Evolutionary conservation across 2,329 filamentous ascomycete species (phyloP), one percentile per base, ranked within the genome.

Genomic region (Paraphaeosphaeria sporulosa): DNA sequence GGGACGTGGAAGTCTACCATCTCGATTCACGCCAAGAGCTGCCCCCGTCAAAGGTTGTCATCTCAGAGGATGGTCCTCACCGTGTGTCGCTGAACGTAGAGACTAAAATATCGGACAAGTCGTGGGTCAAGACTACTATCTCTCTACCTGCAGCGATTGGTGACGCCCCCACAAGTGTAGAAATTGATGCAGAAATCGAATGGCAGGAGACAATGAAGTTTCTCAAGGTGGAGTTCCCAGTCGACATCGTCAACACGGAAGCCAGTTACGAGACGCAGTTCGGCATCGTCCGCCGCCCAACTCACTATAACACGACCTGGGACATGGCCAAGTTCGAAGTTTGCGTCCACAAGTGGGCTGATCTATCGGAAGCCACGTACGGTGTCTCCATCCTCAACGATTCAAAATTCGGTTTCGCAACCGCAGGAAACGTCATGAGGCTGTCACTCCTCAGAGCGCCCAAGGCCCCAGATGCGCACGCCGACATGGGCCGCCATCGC

Each of bases 301-400:
- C 95, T 0, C 95, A 99, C 80, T 98, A 97, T 85, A 99, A 99
- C 81, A 99, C 95, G 3, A 90, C 87, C 67, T 97, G 93, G 93
- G 93, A 97, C 74, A 96, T 96, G 93, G 94, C 94, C 72, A 97
- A 97, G 73, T 97, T 97, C 70, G 94, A 97, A 81, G 94, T 97
- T 54, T 97, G 93, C 84, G 94, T 91, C 76, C 94, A 97, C 82
- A 94, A 94, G 76, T 97, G 92, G 83, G 94, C 94, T 12, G 94
- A 97, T 77, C 82, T 97, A 27, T 94, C 91, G 0, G 94, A 97
- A 78, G 84, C 91, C 71, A 90, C 89, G 55, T 97, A 96, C 70
- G 94, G 94, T 64, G 93, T 98, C 8, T 94, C 92, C 2, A 91
- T 98, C 63, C 85, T 98, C 60, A 98, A 98, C 73, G 94, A 98